A percentile compares a stretch with the other conserved stretches of the same genome.
These are phyloP conservation scores for Trichoderma gracile DNA, from an alignment of 2,329 filamentous ascomycete species.

Conservation along the genomic window DNA sequence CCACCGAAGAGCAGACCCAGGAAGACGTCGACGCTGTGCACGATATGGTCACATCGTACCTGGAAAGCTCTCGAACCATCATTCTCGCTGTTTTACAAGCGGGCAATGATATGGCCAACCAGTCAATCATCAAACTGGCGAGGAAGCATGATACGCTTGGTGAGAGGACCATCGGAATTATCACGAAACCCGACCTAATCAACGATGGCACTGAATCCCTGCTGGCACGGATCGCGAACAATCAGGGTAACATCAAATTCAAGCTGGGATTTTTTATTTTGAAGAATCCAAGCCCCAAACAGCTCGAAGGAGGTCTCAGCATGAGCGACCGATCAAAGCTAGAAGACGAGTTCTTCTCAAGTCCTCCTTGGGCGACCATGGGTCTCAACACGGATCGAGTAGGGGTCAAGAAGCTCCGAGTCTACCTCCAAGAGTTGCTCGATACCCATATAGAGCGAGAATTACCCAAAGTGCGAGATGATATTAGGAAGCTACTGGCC, in stretches of 20 bases:
- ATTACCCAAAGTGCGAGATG: background rate
- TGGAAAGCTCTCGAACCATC: slow-evolving; percentile 3
- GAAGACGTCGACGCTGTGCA: background rate
- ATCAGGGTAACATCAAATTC: background rate
- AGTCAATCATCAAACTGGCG: background rate
- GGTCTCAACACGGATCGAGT: background rate
- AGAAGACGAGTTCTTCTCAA: background rate
- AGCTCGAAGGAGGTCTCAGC: background rate
- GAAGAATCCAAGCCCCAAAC: background rate
- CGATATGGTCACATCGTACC: background rate
- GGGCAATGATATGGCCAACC: background rate
- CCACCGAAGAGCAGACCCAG: background rate
- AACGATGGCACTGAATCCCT: background rate
- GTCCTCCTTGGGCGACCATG: background rate
- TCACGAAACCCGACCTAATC: slow-evolving; percentile 12
- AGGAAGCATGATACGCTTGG: background rate
- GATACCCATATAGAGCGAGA: slow-evolving; percentile 13
- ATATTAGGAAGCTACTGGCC: background rate
- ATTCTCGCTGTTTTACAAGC: slow-evolving; percentile 2
- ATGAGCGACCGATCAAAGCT: background rate
- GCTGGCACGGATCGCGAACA: background rate
- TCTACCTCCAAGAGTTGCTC: background rate
- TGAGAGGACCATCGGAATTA: background rate
- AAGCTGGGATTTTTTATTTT: background rate
- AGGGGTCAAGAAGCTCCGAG: background rate